Base-by-base conservation (phyloP, 305 asterid genomes). In the Stenogyne calaminthoides region DNA sequence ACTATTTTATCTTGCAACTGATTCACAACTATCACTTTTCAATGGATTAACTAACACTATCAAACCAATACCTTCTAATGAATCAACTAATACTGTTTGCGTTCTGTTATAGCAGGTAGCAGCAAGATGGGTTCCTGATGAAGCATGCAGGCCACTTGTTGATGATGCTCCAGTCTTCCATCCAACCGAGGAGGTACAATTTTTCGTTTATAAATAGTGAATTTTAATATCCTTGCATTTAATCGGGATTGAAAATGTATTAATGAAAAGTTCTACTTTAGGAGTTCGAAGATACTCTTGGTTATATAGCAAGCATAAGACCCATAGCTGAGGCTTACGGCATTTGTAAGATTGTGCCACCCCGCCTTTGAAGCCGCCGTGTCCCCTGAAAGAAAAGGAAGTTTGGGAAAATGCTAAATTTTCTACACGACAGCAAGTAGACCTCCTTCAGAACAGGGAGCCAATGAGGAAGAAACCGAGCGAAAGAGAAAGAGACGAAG, bases 401-500 rank as follows among this genome's bases (percentile, higher is more conserved):
- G 75, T 84, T 12, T 92, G 97, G 99, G 91, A 87, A 77, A 39
- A 79, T 64, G 59, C 89, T 5, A 89, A 84, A 72, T 95, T 95
- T 76, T 76, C 89, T 0, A 92, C 99, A 29, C 83, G 97, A 61
- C 98, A 95, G 84, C 91, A 88, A 73, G 84, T 95, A 20, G 97
- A 95, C 84, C 90, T 90, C 58, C 99, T 95, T 74, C 99, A 92
- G 79, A 95, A 95, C 84, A 87, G 98, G 80, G 96, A 95, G 78
- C 95, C 99, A 4, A 84, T 89, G 91, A 81, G 81, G 77, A 92
- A 90, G 79, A 83, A 90, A 73, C 51, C 78, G 47, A 76, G 56
- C 57, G 88, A 59, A 94, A 94, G 91, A 86, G 88, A 78, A 92
- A 87, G 81, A 84, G 94, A 29, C 59, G 88, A 71, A 81, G 87